These are phyloP conservation scores for Tetrapyrgos nigripes DNA, from an alignment of 1,284 basidiomycete genomes.

Conservation along the genomic window DNA sequence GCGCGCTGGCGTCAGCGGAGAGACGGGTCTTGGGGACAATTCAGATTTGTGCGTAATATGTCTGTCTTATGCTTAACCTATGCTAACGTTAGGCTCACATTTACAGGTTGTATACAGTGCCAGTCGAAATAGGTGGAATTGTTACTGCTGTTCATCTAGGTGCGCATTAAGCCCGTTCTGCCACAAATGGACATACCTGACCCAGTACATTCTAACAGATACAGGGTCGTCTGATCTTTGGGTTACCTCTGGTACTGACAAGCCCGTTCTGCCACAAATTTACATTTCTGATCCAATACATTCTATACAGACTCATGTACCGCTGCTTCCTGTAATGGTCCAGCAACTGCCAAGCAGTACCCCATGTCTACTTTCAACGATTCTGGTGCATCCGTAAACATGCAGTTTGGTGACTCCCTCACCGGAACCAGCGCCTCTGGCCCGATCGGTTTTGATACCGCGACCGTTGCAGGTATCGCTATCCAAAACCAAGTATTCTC, in stretches of 20 bases:
- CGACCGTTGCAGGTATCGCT: slow-evolving; percentile 42
- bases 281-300: too few relatives aligned
- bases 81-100: neutral
- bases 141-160: slow-evolving; percentile 44
- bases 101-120: slow-evolving; percentile 42
- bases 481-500: slow-evolving; percentile 40
- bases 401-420: slow-evolving; percentile 39
- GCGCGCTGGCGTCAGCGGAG: slow-evolving; percentile 15
- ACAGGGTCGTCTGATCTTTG: slow-evolving; percentile 48
- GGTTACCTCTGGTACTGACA: too few relatives aligned
- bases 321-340: slow-evolving; percentile 26
- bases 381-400: slow-evolving; percentile 34
- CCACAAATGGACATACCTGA: neutral
- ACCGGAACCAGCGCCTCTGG: slow-evolving; percentile 44
- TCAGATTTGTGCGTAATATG: slow-evolving; percentile 15
- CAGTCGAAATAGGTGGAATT: slow-evolving; percentile 38
- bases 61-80: neutral
- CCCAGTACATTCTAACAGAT: slow-evolving; percentile 24
- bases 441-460: slow-evolving; percentile 41
- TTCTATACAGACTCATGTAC: slow-evolving; percentile 35
- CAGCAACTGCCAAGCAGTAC: slow-evolving; percentile 27
- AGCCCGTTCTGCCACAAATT: too few relatives aligned
- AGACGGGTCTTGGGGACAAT: slow-evolving; percentile 20
- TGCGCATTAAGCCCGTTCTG: slow-evolving; percentile 18
- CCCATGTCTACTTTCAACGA: slow-evolving; percentile 27